Conservation (phyloP, 441 rosid genomes). For the Mallotus repandus region DNA sequence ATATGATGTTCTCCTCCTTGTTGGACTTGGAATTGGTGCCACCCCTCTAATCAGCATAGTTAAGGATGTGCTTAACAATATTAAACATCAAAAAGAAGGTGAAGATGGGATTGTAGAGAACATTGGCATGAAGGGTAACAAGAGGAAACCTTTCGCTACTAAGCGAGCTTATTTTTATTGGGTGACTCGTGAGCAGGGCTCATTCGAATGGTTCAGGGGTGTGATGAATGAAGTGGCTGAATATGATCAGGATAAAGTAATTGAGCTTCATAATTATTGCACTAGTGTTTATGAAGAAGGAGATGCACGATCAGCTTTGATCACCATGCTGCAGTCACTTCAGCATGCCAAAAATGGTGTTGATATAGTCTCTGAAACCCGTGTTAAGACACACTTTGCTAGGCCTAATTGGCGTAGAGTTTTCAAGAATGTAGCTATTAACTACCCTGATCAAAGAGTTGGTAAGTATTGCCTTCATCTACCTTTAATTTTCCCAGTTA, state of each 20-base stretch:
- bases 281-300: conserved; percentile 79
- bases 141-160: conserved; percentile 39
- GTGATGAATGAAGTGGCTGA: conserved; percentile 76
- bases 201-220: conserved; percentile 65
- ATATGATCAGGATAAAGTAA: conserved; percentile 45
- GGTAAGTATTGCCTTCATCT: conserved; percentile 39
- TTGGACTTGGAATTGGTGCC: conserved; percentile 76
- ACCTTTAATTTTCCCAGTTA: too few relatives aligned
- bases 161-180: conserved; percentile 69
- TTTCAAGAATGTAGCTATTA: conserved; percentile 52
- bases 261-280: conserved; percentile 71
- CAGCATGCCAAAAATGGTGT: conserved; percentile 71
- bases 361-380: conserved; percentile 64
- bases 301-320: conserved; percentile 66
- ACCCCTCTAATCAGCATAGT: conserved; percentile 73
- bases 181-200: conserved; percentile 75
- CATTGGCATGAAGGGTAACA: conserved; percentile 12
- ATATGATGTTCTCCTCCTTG: conserved; percentile 61
- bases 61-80: conserved; percentile 65
- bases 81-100: conserved; percentile 34
- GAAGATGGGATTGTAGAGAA: conserved; percentile 25
- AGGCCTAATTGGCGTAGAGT: conserved; percentile 68
- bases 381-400: conserved; percentile 68
- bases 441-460: conserved; percentile 51
- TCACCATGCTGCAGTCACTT: conserved; percentile 67